phyloP scores from a whole-genome alignment of 805 yeast genomes.

The Saturnispora silvae region DNA sequence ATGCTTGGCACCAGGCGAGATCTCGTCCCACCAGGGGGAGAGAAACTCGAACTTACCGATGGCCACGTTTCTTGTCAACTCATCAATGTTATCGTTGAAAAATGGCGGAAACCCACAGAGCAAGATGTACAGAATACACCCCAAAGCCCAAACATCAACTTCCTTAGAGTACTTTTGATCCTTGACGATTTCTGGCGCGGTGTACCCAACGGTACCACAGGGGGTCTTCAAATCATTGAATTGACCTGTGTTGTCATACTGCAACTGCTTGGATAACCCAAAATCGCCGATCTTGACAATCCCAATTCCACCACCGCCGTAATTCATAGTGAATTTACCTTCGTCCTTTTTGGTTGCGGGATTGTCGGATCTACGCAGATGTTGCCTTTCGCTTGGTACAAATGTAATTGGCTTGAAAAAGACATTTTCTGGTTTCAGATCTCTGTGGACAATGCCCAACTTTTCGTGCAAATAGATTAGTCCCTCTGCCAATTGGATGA shows the following conservation, averaged over 20 bases:
- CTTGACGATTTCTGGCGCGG: conserved; percentile 95
- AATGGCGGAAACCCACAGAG: conserved; percentile 98
- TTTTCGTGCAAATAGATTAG: conserved; percentile 60
- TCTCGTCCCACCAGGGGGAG: conserved; percentile 87
- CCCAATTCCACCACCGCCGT: conserved; percentile 94
- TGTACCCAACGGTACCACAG: conserved; percentile 97
- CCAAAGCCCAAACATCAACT: conserved; percentile 98
- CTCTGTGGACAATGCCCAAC: conserved; percentile 74
- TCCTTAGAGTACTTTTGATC: conserved; percentile 88
- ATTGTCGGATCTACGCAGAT: conserved; percentile 56
- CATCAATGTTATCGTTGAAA: conserved; percentile 72
- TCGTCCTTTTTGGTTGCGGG: conserved; percentile 67
- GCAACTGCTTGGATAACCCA: conserved; percentile 81
- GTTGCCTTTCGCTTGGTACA: conserved; percentile 28
- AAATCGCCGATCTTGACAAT: conserved; percentile 86
- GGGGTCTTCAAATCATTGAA: conserved; percentile 77
- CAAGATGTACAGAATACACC: conserved; percentile 88
- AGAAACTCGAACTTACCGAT: conserved; percentile 66
- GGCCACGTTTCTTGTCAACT: conserved; percentile 70
- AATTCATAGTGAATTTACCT: conserved; percentile 67
- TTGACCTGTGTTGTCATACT: conserved; percentile 38
- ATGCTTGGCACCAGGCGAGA: conserved; percentile 55
- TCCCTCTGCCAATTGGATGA: conserved; percentile 60
- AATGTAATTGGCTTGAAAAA: conserved; percentile 51
- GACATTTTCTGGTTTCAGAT: conserved; percentile 72